Base-by-base conservation (phyloP, 768 basidiomycete species). In the Trametes cingulata region DNA sequence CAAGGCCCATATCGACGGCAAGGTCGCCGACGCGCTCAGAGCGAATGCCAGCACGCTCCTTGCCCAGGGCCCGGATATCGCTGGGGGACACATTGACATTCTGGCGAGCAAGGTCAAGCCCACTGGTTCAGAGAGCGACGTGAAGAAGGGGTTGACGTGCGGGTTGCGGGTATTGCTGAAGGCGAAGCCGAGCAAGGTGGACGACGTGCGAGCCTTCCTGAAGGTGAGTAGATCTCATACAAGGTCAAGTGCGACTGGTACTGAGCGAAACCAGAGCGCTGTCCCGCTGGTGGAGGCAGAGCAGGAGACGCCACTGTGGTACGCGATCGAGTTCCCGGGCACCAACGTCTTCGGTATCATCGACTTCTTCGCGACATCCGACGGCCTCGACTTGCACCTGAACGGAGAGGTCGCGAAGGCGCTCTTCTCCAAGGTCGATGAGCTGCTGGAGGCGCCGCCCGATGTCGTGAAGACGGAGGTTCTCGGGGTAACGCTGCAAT, bases 321-420 rank as follows among this genome's bases (percentile, higher is more conserved):
- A 75, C 55, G 75, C 76, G 2, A 61, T 78, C 41, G 71, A 76
- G 60, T 75, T 73, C 58, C 67, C 74, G 6, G 76, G 73, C 1
- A 75, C 73, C 5, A 66, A 70, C 56, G 66, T 67, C 14, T 78
- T 79, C 60, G 76, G 67, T 3, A 75, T 77, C 42, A 54, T 78
- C 61, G 77, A 74, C 61, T 75, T 77, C 60, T 76, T 76, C 63
- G 62, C 71, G 17, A 60, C 50, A 33, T 74, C 76, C 42, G 66
- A 62, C n/a, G 75, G 71, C 3, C 61, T 73, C 33, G 61, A 71
- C 15, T 69, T 71, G 17, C 77, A 78, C 60, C 60, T 77, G 15
- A 56, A 59, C 7, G 77, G 76, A 17, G 65, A 73, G 55, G 74
- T 75, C 5, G 76, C 77, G 2, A 70, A 66, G 25, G 73, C 73